Evolutionary conservation across 2,329 filamentous ascomycete species (phyloP).

Genomic region (Alternaria tenuissima): DNA sequence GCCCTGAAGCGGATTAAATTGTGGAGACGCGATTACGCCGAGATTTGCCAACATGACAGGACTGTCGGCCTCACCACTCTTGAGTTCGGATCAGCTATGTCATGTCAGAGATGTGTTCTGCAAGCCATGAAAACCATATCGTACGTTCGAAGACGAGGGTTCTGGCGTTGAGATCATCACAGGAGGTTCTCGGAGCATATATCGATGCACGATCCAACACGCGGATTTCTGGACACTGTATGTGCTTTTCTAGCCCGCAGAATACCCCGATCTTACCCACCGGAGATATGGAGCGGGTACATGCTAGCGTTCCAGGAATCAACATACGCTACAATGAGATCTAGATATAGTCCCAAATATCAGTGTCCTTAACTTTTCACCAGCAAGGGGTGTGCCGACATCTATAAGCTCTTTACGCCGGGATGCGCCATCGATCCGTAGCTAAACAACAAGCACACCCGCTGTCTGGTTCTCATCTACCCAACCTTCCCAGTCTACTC

Average conservation of each 20-base stretch:
- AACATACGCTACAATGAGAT: not conserved
- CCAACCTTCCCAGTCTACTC: not conserved
- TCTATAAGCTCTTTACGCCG: not conserved
- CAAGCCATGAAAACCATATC: not conserved
- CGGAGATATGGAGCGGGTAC: not conserved
- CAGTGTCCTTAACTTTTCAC: not conserved
- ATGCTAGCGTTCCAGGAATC: not conserved
- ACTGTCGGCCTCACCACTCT: not conserved
- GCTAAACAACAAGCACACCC: not conserved
- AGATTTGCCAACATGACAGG: not conserved
- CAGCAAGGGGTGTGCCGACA: not conserved
- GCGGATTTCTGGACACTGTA: not conserved
- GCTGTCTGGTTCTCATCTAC: not conserved
- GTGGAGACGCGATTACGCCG: not conserved
- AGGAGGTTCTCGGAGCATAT: not conserved
- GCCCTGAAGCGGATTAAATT: not conserved
- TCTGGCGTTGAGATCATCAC: not conserved
- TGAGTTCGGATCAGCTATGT: not conserved
- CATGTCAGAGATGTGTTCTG: not conserved
- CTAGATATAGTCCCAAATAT: not conserved
- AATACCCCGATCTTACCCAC: not conserved
- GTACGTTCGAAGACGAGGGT: not conserved
- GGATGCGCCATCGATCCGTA: not conserved
- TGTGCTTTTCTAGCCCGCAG: not conserved
- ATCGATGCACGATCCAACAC: not conserved